A percentile compares a stretch with the other conserved stretches of the same genome.
phyloP scores from a whole-genome alignment of 305 asterid genomes.

The Nicotiana rustica region DNA sequence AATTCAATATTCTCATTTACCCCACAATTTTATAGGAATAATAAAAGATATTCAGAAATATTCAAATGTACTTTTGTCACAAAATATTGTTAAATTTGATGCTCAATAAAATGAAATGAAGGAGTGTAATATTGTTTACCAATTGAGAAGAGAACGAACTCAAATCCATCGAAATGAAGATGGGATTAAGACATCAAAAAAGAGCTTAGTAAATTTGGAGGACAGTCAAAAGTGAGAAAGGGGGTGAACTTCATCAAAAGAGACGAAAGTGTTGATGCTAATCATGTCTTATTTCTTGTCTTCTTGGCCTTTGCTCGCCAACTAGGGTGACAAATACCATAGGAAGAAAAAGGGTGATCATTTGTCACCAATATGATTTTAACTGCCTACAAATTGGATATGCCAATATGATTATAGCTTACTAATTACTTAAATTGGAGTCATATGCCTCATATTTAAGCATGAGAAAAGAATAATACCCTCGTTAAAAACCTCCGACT shows the following conservation, averaged over 20 bases:
- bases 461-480: not conserved
- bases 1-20: too few relatives aligned
- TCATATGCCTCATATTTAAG: not conserved
- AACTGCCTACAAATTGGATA: not conserved
- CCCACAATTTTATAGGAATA: too few relatives aligned
- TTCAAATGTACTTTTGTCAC: too few relatives aligned
- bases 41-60: too few relatives aligned
- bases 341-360: too few relatives aligned
- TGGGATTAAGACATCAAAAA: not conserved
- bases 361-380: too few relatives aligned
- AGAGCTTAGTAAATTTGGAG: not conserved
- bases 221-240: not conserved
- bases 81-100: too few relatives aligned
- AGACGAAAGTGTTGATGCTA: not conserved
- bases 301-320: not conserved
- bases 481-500: not conserved
- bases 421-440: not conserved
- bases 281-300: not conserved
- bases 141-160: not conserved
- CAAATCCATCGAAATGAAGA: not conserved
- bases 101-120: too few relatives aligned
- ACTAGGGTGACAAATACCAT: too few relatives aligned
- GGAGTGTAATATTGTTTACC: too few relatives aligned
- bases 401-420: not conserved
- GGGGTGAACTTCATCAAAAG: not conserved